Percentiles rank a stretch among this genome's conserved stretches.
Conservation (phyloP, 371 early-diverging fungal species). For the Blakeslea trispora region DNA sequence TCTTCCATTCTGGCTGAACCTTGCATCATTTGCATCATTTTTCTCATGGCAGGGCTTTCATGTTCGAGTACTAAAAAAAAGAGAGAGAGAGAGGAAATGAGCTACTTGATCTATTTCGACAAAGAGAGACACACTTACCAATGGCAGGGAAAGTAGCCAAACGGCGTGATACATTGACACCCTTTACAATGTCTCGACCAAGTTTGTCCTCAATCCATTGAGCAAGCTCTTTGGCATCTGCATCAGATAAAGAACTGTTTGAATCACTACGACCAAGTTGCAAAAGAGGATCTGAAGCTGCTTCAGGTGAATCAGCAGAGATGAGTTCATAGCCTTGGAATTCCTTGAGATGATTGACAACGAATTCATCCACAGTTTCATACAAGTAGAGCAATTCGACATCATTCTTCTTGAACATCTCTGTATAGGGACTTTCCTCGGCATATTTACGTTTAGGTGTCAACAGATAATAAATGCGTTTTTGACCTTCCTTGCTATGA, state of each 20-base stretch:
- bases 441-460: slow-evolving; percentile 80
- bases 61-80: slow-evolving; percentile 62
- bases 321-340: slow-evolving; percentile 82
- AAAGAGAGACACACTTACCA: no score
- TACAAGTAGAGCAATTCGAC: slow-evolving; percentile 80
- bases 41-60: slow-evolving; percentile 77
- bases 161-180: slow-evolving; percentile 72
- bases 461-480: slow-evolving; percentile 91
- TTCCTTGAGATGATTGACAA: slow-evolving; percentile 72
- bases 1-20: slow-evolving; percentile 66
- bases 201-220: slow-evolving; percentile 67
- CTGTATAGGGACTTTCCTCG: slow-evolving; percentile 86
- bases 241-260: slow-evolving; percentile 43
- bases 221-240: slow-evolving; percentile 64
- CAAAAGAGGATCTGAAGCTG: slow-evolving; percentile 50
- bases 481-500: slow-evolving; percentile 86
- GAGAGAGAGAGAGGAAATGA: neutral
- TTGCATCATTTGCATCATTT: slow-evolving; percentile 74
- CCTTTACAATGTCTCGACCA: slow-evolving; percentile 61
- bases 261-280: slow-evolving; percentile 42
- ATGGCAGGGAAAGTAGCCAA: slow-evolving; percentile 75
- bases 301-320: slow-evolving; percentile 77
- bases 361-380: slow-evolving; percentile 91
- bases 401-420: slow-evolving; percentile 76
- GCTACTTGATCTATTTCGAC: no score